Percentiles rank a stretch among this genome's conserved stretches.
These are phyloP conservation scores for Acanthamoeba triangularis DNA, from an alignment of 208 protist genomes.

Conservation along the genomic window DNA sequence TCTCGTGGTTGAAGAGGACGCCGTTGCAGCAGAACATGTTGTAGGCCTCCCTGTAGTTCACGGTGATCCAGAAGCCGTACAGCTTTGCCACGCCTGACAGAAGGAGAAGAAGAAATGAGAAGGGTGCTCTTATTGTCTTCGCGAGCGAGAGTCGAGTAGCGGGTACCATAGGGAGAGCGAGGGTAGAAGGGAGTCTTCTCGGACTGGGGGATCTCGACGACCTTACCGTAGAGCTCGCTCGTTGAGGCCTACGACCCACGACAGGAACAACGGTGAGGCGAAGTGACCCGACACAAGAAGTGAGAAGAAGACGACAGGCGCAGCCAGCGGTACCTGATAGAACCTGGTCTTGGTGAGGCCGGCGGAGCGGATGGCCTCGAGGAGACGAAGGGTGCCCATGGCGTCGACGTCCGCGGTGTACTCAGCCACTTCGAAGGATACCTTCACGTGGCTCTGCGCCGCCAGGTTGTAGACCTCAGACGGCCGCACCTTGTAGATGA, in stretches of 20 bases:
- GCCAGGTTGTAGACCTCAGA: slow-evolving; percentile 96
- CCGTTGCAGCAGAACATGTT: slow-evolving; percentile 94
- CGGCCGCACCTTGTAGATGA: slow-evolving; percentile 92
- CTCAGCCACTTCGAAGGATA: slow-evolving; percentile 97
- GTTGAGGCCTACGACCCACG: slow-evolving; percentile 90
- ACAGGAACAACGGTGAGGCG: slow-evolving; percentile 76
- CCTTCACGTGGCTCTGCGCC: slow-evolving; percentile 96
- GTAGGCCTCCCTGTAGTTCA: slow-evolving; percentile 98
- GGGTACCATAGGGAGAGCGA: slow-evolving; percentile 93
- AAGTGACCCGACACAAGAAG: background rate
- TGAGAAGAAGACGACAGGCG: background rate
- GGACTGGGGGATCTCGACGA: slow-evolving; percentile 95
- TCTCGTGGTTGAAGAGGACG: slow-evolving; percentile 98
- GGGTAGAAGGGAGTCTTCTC: slow-evolving; percentile 98
- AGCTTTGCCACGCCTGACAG: slow-evolving; percentile 95
- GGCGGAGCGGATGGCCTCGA: slow-evolving; percentile 95
- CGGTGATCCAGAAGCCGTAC: slow-evolving; percentile 96
- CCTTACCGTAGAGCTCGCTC: slow-evolving; percentile 95
- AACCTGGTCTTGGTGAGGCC: slow-evolving; percentile 90
- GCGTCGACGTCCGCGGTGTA: slow-evolving; percentile 97
- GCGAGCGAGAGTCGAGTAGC: background rate
- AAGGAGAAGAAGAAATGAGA: slow-evolving; percentile 21
- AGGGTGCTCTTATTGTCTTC: no score
- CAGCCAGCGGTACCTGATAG: slow-evolving; percentile 88
- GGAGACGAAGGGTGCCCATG: slow-evolving; percentile 94